phyloP scores from a whole-genome alignment of 352 stramenopile genomes.

The Phytophthora nicotianae region DNA sequence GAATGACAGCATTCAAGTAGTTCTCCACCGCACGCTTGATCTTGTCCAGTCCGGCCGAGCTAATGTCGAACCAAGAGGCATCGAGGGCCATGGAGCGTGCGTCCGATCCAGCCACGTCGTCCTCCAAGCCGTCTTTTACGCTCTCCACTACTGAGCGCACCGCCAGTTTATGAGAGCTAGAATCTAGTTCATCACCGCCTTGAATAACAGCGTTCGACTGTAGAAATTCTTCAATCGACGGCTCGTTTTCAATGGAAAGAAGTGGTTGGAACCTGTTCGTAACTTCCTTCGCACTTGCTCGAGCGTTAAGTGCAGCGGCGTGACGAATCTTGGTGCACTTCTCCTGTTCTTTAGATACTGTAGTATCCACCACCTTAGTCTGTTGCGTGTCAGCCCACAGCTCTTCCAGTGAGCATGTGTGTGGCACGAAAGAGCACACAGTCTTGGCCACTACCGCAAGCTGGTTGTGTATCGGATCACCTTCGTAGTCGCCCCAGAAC shows the following conservation, averaged over 20 bases:
- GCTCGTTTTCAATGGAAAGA: slow-evolving; percentile 22
- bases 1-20: slow-evolving; percentile 26
- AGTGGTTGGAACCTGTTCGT: slow-evolving; percentile 27
- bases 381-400: slow-evolving; percentile 27
- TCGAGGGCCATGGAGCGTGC: slow-evolving; percentile 21
- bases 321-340: slow-evolving; percentile 37
- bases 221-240: slow-evolving; percentile 23
- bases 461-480: slow-evolving; percentile 37
- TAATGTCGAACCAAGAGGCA: slow-evolving; percentile 43
- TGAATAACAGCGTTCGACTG: slow-evolving; percentile 9
- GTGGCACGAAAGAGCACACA: slow-evolving; percentile 39
- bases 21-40: slow-evolving; percentile 27
- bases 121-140: slow-evolving; percentile 29
- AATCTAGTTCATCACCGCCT: slow-evolving; percentile 8
- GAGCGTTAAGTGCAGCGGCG: slow-evolving; percentile 6
- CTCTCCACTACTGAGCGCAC: slow-evolving; percentile 30
- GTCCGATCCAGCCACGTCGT: slow-evolving; percentile 15
- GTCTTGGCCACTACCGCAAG: slow-evolving; percentile 37
- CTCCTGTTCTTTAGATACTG: slow-evolving; percentile 17
- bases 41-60: slow-evolving; percentile 29
- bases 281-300: slow-evolving; percentile 12
- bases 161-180: slow-evolving; percentile 12
- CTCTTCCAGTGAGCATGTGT: slow-evolving; percentile 34
- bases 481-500: slow-evolving; percentile 50
- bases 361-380: background rate